These are phyloP conservation scores for Ophiostoma tasmaniense DNA, from an alignment of 2,329 filamentous ascomycete genomes.

Conservation along the genomic window DNA sequence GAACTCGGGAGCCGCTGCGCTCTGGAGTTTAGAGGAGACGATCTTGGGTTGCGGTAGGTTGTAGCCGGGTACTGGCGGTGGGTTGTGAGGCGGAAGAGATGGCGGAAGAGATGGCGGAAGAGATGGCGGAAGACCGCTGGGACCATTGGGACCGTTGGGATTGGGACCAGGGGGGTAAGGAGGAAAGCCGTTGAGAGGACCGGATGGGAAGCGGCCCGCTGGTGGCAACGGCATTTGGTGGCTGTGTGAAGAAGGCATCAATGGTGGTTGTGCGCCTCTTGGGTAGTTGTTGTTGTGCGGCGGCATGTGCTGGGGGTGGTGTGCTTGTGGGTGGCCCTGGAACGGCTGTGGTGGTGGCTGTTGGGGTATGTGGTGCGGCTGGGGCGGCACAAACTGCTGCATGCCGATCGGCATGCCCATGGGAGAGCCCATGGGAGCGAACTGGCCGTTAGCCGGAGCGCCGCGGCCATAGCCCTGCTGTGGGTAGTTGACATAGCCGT, in stretches of 20 bases:
- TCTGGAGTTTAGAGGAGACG: neutral
- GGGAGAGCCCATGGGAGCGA: slow-evolving; percentile 9
- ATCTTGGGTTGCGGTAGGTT: neutral
- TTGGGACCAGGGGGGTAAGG: slow-evolving; percentile 24
- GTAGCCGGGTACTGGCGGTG: neutral
- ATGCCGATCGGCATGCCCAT: slow-evolving; percentile 7
- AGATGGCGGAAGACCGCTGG: slow-evolving; percentile 23
- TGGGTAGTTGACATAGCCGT: slow-evolving; percentile 39
- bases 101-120: no score
- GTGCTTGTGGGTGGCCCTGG: slow-evolving; percentile 35
- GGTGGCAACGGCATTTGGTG: slow-evolving; percentile 25
- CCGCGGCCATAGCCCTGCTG: slow-evolving; percentile 40
- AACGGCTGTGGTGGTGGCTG: slow-evolving; percentile 25
- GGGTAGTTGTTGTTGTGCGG: slow-evolving; percentile 7
- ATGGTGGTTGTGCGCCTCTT: slow-evolving; percentile 21
- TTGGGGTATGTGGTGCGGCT: slow-evolving; percentile 15
- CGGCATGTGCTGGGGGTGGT: slow-evolving; percentile 32
- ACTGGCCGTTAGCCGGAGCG: slow-evolving; percentile 29
- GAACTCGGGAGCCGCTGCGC: neutral
- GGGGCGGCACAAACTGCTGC: slow-evolving; percentile 5
- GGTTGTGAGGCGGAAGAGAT: slow-evolving; percentile 13
- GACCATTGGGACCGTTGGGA: neutral
- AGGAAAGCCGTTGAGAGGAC: slow-evolving; percentile 24
- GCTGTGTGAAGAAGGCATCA: slow-evolving; percentile 47
- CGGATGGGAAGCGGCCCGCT: neutral